Base-by-base conservation (phyloP, 139 green algal species). In the Diplosphaera chodatii region DNA sequence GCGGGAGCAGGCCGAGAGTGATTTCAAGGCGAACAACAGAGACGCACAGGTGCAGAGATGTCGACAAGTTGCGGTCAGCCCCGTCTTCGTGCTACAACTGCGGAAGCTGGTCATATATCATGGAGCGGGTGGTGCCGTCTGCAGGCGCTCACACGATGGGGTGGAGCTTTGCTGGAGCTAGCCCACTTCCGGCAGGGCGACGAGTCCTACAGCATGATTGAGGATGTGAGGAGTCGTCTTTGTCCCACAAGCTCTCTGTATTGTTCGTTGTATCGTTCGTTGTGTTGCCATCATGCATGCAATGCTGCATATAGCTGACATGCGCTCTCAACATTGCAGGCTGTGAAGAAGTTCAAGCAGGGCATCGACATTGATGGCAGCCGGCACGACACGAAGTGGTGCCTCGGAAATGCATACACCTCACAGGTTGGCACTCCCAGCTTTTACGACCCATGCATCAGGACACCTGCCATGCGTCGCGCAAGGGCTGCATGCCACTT, bases 341-440 rank as follows among this genome's bases (percentile, higher is more conserved):
- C 92, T 0, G 89, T 96, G 34, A 56, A 68, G 8, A 96, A 97
- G 78, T 88, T 98, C 33, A 40, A 96, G 40, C 41, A 88, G 40
- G 91, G 94, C 1, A 69, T 98, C 22, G 31, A 73, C 0, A 80
- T 97, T 2, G 89, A 97, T 28, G 66, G 81, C 1, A 78, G 77
- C 13, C 84, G 83, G 21, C 81, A 93, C 66, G 92, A 99, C 70
- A 88, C 94, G 15, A 81, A 96, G 40, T 99, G 94, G 94, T 98
- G 94, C 80, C 79, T 99, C 31, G 94, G 94, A 25, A 98, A 98
- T 73, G 94, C 94, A 5, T 95, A 93, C 84, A 98, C 94, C 8
- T 82, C 74, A 27, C 77, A 88, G 68, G 83, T 69, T 28, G n/a
- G n/a, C n/a, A n/a, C n/a, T n/a, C n/a, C n/a, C n/a, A 55, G 55